Percentiles rank a stretch among this genome's conserved stretches.
Conservation (phyloP, 2,329 filamentous ascomycete species). For the Proliferodiscus dingleyae region DNA sequence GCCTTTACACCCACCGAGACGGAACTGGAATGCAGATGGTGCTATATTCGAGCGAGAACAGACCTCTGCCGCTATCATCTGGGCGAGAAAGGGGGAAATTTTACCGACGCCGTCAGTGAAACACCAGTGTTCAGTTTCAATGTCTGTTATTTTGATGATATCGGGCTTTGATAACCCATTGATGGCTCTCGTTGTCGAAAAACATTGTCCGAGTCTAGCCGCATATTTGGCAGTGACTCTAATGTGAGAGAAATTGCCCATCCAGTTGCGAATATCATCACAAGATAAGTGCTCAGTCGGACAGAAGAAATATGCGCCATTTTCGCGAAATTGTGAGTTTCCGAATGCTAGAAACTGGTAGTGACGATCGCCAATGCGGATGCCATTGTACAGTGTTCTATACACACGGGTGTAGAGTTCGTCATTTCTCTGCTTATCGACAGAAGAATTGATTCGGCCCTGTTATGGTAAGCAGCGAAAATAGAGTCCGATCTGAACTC, state of each 20-base stretch:
- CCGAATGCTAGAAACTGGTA: slow-evolving; percentile 93
- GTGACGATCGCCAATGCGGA: slow-evolving; percentile 72
- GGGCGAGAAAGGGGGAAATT: slow-evolving; percentile 74
- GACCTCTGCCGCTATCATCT: slow-evolving; percentile 68
- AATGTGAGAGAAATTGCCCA: slow-evolving; percentile 82
- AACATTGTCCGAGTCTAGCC: slow-evolving; percentile 87
- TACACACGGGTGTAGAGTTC: slow-evolving; percentile 71
- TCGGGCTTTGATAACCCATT: slow-evolving; percentile 54
- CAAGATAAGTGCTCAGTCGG: slow-evolving; percentile 62
- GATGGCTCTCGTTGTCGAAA: slow-evolving; percentile 83
- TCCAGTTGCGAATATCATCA: slow-evolving; percentile 74
- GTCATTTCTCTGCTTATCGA: slow-evolving; percentile 51
- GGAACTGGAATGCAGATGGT: slow-evolving; percentile 87
- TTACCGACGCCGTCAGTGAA: slow-evolving; percentile 95
- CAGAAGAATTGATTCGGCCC: slow-evolving; percentile 54
- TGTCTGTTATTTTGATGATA: slow-evolving; percentile 59
- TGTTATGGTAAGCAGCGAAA: slow-evolving; percentile 33
- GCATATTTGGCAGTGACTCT: slow-evolving; percentile 82
- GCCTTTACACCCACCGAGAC: slow-evolving; percentile 88
- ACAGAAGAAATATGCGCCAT: slow-evolving; percentile 90
- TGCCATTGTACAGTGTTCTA: slow-evolving; percentile 69
- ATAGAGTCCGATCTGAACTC: slow-evolving; percentile 19
- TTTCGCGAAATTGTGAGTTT: slow-evolving; percentile 89
- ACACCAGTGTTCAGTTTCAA: slow-evolving; percentile 61
- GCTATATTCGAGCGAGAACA: slow-evolving; percentile 52